These are phyloP conservation scores for Passiflora organensis DNA, from an alignment of 345 rosid genomes.

Conservation along the genomic window DNA sequence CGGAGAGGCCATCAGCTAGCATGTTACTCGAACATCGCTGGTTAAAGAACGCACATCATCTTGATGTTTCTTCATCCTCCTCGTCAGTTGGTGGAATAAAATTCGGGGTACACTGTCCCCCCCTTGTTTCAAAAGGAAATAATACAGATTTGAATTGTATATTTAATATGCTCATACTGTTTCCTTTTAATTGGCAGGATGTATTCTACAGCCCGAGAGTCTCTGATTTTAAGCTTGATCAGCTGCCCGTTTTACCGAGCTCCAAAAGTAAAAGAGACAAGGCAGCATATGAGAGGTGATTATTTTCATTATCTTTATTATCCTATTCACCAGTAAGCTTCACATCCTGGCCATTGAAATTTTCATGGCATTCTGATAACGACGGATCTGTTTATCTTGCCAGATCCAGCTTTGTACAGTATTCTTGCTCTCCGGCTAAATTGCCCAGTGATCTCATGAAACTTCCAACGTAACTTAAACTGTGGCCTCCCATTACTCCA, in stretches of 20 bases:
- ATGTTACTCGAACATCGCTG: slow-evolving; percentile 74
- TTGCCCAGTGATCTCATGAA: slow-evolving; percentile 31
- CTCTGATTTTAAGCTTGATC: slow-evolving; percentile 40
- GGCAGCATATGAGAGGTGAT: slow-evolving; percentile 47
- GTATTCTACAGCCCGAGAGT: slow-evolving; percentile 30
- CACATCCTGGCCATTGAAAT: slow-evolving; percentile 1
- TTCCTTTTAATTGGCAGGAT: slow-evolving; percentile 40
- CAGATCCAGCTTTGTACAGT: slow-evolving; percentile 39
- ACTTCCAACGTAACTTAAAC: slow-evolving; percentile 34
- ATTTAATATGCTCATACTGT: too few species aligned
- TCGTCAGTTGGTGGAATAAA: slow-evolving; percentile 37
- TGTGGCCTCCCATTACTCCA: slow-evolving; percentile 26
- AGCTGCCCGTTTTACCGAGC: slow-evolving; percentile 23
- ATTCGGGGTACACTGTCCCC: slow-evolving; percentile 36
- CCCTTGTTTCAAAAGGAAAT: too few species aligned
- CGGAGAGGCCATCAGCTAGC: slow-evolving; percentile 72
- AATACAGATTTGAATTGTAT: too few species aligned
- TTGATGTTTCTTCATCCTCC: slow-evolving; percentile 33
- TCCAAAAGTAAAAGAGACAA: slow-evolving; percentile 20
- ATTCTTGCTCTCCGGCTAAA: slow-evolving; percentile 59
- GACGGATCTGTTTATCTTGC: slow-evolving; percentile 14
- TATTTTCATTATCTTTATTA: slow-evolving; percentile 1
- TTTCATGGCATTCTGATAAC: not conserved
- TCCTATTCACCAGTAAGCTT: not conserved
- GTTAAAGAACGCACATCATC: slow-evolving; percentile 40